phyloP scores from a whole-genome alignment of 2,329 filamentous ascomycete species.

The Pseudohalonectria lignicola region DNA sequence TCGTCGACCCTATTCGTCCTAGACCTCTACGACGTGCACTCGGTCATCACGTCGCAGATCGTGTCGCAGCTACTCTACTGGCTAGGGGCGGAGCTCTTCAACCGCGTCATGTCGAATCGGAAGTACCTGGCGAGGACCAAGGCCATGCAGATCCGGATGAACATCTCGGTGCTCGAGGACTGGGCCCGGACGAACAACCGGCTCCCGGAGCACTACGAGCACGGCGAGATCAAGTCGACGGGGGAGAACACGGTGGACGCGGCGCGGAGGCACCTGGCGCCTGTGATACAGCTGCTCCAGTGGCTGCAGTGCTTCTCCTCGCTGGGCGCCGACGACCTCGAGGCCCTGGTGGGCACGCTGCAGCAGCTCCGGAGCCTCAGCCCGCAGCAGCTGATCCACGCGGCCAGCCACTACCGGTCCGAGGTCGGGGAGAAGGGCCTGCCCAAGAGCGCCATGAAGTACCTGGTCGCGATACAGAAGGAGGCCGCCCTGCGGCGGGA shows the following conservation, averaged over 20 bases:
- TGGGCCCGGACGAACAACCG: constrained; percentile 93
- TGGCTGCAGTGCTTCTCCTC: constrained; percentile 98
- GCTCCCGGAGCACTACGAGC: constrained; percentile 89
- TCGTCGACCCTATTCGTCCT: constrained; percentile 95
- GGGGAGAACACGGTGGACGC: constrained; percentile 83
- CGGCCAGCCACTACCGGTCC: constrained; percentile 83
- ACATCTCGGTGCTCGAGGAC: constrained; percentile 87
- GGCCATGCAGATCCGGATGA: constrained; percentile 99
- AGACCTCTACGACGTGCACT: constrained; percentile 98
- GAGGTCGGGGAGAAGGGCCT: constrained; percentile 93
- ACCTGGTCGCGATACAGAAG: constrained; percentile 69
- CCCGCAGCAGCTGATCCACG: constrained; percentile 81
- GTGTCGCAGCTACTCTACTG: constrained; percentile 90
- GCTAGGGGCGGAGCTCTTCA: constrained; percentile 93
- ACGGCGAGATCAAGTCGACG: constrained; percentile 73
- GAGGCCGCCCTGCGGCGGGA: constrained; percentile 54
- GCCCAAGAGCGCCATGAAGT: constrained; percentile 79
- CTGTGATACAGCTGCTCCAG: constrained; percentile 86
- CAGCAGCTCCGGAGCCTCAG: constrained; percentile 79
- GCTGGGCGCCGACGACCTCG: constrained; percentile 71
- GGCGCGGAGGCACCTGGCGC: constrained; percentile 72
- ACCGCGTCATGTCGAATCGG: constrained; percentile 91
- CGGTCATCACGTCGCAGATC: constrained; percentile 87
- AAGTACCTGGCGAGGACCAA: constrained; percentile 94
- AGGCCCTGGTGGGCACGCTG: constrained; percentile 77